A percentile compares a stretch with the other conserved stretches of the same genome.
Evolutionary conservation across 2,329 filamentous ascomycete genomes (phyloP).

Genomic region (Ophiostoma populinum): DNA sequence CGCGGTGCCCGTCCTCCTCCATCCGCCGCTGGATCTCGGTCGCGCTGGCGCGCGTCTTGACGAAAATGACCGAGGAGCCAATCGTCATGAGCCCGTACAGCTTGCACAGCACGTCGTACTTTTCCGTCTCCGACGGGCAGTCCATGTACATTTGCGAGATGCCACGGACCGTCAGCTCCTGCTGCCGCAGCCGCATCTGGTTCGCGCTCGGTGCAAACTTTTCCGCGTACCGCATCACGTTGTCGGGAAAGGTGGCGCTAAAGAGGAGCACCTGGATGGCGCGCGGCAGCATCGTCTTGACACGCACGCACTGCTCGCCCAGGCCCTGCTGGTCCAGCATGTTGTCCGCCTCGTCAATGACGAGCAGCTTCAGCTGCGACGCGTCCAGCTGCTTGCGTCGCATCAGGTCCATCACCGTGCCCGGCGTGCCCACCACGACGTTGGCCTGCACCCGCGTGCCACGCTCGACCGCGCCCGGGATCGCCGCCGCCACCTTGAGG

Average conservation of each 20-base stretch:
- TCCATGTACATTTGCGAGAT: slow-evolving; percentile 98
- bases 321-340: slow-evolving; percentile 95
- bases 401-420: slow-evolving; percentile 79
- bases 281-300: slow-evolving; percentile 64
- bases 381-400: slow-evolving; percentile 58
- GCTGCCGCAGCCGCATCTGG: slow-evolving; percentile 69
- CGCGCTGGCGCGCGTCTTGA: slow-evolving; percentile 79
- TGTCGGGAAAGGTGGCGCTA: slow-evolving; percentile 80
- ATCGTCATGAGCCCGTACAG: slow-evolving; percentile 95
- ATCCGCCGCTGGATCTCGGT: slow-evolving; percentile 73
- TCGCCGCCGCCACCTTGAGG: slow-evolving; percentile 61
- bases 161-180: slow-evolving; percentile 87
- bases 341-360: slow-evolving; percentile 94
- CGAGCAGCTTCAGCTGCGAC: slow-evolving; percentile 59
- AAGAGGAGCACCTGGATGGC: slow-evolving; percentile 81
- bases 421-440: slow-evolving; percentile 83
- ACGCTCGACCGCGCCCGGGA: slow-evolving; percentile 59
- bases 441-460: slow-evolving; percentile 54
- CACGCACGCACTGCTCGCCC: slow-evolving; percentile 83
- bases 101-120: slow-evolving; percentile 77
- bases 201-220: slow-evolving; percentile 77
- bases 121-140: slow-evolving; percentile 63
- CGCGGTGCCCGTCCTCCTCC: slow-evolving; percentile 75
- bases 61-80: slow-evolving; percentile 94
- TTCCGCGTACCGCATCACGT: slow-evolving; percentile 69